Base-by-base conservation (phyloP, 2,329 filamentous ascomycete species). In the Botrytis pseudocinerea region DNA sequence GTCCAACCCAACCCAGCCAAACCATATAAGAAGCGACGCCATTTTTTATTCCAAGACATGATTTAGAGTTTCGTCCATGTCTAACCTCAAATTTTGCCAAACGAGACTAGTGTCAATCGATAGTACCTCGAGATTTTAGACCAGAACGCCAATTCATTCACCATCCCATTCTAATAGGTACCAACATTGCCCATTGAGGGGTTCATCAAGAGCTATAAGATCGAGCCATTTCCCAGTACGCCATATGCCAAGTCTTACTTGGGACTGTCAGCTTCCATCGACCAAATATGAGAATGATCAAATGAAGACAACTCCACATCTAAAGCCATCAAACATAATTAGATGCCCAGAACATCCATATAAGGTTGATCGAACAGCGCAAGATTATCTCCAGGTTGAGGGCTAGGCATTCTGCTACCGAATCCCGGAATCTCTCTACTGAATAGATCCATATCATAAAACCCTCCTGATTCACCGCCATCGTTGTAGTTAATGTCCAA, bases 371-470 rank as follows among this genome's bases (percentile, higher is more conserved):
- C n/a, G 6, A 57, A 69, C 38, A 69, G 35, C 8, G 48, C 22
- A 16, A 65, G 42, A 48, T 35, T 40, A 48, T 65, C 63, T 35
- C n/a, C 65, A 32, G 48, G 38, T 59, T 65, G 65, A 57, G 65
- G 65, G 32, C 51, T 69, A 42, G 65, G 48, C 38, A 69, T 69
- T 18, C 48, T 57, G 48, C 65, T 59, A 42, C 65, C 65, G 20
- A 69, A 69, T 69, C 48, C 65, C 40, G 65, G 65, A n/a, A 69
- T 28, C 20, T 69, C 65, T 42, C 38, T 40, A 3, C 25, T 57
- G n/a, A 69, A 69, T 25, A 69, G 48, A 57, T 69, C 48, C 65
- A 69, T 69, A 32, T 69, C 65, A 40, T 69, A 69, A 18, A 42
- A 69, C 42, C 65, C 65, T 32, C 48, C 65, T 8, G 65, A 69